Evolutionary conservation across 225 moss, liverwort and hornwort species (phyloP).

Genomic region (Bryum argenteum): DNA sequence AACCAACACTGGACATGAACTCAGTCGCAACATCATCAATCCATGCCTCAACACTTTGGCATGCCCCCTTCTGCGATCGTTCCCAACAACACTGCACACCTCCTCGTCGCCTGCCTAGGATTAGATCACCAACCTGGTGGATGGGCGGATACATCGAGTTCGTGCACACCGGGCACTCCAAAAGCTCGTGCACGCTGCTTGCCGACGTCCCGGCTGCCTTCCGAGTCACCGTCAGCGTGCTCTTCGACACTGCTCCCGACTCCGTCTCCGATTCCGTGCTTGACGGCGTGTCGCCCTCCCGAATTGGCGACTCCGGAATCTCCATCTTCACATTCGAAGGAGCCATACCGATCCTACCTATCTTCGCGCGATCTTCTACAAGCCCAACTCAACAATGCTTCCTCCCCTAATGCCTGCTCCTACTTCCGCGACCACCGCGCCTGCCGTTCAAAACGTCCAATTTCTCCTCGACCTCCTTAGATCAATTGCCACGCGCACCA

Average conservation of each 20-base stretch:
- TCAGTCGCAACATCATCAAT: no score
- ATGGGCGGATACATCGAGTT: slow-evolving; percentile 99
- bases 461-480: neutral
- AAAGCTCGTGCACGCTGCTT: slow-evolving; percentile 97
- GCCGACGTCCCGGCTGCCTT: slow-evolving; percentile 79
- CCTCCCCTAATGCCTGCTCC: slow-evolving; percentile 8
- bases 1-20: no score
- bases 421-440: slow-evolving; percentile 13
- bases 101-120: neutral
- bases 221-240: slow-evolving; percentile 65
- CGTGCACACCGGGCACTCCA: slow-evolving; percentile 99
- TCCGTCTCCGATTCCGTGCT: slow-evolving; percentile 85
- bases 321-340: slow-evolving; percentile 75
- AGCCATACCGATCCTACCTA: slow-evolving; percentile 45
- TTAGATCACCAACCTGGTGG: slow-evolving; percentile 77
- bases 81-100: neutral
- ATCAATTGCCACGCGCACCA: slow-evolving; percentile 11
- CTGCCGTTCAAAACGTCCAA: slow-evolving; percentile 18
- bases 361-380: neutral
- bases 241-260: slow-evolving; percentile 75
- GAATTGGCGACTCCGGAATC: slow-evolving; percentile 86
- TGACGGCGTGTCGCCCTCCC: slow-evolving; percentile 93
- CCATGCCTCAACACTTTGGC: neutral
- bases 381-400: neutral
- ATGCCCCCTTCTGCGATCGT: neutral